These are phyloP conservation scores for Coemansia erecta DNA, from an alignment of 192 early-diverging fungal genomes.

Conservation along the genomic window DNA sequence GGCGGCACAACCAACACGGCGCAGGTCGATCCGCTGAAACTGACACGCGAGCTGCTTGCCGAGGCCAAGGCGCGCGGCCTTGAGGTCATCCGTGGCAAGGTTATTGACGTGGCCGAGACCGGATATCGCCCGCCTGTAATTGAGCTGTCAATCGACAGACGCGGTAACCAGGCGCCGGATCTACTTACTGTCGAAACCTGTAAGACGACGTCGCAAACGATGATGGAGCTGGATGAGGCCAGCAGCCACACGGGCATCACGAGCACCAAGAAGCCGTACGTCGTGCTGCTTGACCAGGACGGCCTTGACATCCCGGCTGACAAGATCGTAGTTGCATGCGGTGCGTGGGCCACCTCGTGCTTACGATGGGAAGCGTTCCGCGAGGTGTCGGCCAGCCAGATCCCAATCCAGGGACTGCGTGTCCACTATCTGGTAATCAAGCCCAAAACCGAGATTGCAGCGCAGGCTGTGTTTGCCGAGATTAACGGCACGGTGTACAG, in stretches of 20 bases:
- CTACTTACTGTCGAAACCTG: slow-evolving; percentile 8
- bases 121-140: slow-evolving; percentile 38
- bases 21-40: slow-evolving; percentile 49
- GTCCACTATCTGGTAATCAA: slow-evolving; percentile 45
- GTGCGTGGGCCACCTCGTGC: slow-evolving; percentile 48
- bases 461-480: slow-evolving; percentile 51
- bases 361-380: slow-evolving; percentile 52
- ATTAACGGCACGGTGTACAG: slow-evolving; percentile 54
- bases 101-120: slow-evolving; percentile 44
- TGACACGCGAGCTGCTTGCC: slow-evolving; percentile 34
- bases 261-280: slow-evolving; percentile 28
- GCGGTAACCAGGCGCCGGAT: background rate
- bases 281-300: slow-evolving; percentile 33
- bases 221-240: slow-evolving; percentile 5
- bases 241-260: background rate
- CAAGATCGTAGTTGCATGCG: slow-evolving; percentile 50
- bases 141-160: slow-evolving; percentile 33
- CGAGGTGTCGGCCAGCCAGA: slow-evolving; percentile 49
- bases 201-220: slow-evolving; percentile 4
- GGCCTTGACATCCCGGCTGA: slow-evolving; percentile 40
- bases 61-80: slow-evolving; percentile 41
- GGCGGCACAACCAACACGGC: slow-evolving; percentile 37
- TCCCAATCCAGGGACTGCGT: slow-evolving; percentile 52
- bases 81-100: slow-evolving; percentile 37
- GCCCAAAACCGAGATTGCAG: slow-evolving; percentile 31